phyloP scores from a whole-genome alignment of 441 rosid species.

The Jatropha multifida region DNA sequence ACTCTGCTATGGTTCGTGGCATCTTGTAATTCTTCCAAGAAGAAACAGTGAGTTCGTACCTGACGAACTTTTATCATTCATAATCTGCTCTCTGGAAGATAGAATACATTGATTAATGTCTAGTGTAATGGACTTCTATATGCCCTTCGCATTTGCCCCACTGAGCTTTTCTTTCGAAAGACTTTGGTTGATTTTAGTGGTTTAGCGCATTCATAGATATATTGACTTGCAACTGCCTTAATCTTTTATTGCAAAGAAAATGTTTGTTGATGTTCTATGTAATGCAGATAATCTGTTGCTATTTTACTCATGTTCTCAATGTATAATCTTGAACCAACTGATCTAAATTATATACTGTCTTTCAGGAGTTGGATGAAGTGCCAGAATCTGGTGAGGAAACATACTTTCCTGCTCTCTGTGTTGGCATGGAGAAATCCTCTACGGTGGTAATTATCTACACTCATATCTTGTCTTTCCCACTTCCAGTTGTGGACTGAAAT shows the following conservation, averaged over 20 bases:
- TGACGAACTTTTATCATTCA: neutral
- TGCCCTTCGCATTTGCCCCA: neutral
- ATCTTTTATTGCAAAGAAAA: neutral
- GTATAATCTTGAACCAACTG: neutral
- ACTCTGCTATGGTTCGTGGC: neutral
- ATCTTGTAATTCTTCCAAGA: neutral
- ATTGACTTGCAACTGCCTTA: neutral
- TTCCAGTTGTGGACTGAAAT: constrained; percentile 11
- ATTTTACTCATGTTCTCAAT: constrained; percentile 10
- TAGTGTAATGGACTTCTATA: neutral
- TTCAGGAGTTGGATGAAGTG: constrained; percentile 62
- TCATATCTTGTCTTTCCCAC: constrained; percentile 5
- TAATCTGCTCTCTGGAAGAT: neutral
- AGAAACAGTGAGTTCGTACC: neutral
- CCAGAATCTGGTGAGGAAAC: constrained; percentile 85
- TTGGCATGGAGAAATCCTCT: constrained; percentile 64
- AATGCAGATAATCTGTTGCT: neutral
- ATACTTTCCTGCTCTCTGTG: constrained; percentile 72
- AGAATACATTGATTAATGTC: constrained; percentile 1
- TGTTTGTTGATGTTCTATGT: neutral
- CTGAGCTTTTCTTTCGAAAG: neutral
- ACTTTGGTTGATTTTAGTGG: neutral
- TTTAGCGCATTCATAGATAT: neutral
- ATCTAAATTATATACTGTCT: constrained; percentile 18
- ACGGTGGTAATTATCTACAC: constrained; percentile 60